Conservation (phyloP, 495 filamentous ascomycete species). For the Lindgomyces ingoldianus region DNA sequence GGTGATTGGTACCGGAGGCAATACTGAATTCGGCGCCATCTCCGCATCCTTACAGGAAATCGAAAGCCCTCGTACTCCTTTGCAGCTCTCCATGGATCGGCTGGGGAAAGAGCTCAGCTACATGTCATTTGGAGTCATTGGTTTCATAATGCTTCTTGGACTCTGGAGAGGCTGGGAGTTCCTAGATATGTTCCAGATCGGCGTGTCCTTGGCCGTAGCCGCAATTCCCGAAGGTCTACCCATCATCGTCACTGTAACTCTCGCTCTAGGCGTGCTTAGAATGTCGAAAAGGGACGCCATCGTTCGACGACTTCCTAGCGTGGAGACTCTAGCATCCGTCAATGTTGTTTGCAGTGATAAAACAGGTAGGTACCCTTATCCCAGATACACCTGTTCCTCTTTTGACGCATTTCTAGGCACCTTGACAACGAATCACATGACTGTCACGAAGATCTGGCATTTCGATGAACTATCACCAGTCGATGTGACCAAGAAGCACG, state of each 20-base stretch:
- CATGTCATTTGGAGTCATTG: slow-evolving; percentile 94
- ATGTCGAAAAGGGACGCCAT: slow-evolving; percentile 95
- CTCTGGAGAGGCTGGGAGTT: slow-evolving; percentile 84
- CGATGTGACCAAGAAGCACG: slow-evolving; percentile 71
- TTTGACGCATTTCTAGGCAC: slow-evolving; percentile 59
- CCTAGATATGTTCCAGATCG: slow-evolving; percentile 96
- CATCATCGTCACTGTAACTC: slow-evolving; percentile 95
- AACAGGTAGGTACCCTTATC: slow-evolving; percentile 57
- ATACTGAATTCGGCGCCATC: slow-evolving; percentile 96
- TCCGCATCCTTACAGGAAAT: slow-evolving; percentile 89
- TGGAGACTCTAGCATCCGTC: slow-evolving; percentile 96
- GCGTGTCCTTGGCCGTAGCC: slow-evolving; percentile 92
- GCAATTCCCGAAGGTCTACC: slow-evolving; percentile 96
- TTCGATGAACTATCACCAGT: slow-evolving; percentile 71
- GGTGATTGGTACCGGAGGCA: slow-evolving; percentile 87
- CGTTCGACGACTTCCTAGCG: slow-evolving; percentile 90
- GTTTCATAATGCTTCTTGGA: slow-evolving; percentile 83
- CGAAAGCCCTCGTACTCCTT: slow-evolving; percentile 87
- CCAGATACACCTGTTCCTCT: neutral
- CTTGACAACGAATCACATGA: slow-evolving; percentile 97
- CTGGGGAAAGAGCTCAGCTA: slow-evolving; percentile 92
- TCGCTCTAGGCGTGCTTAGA: slow-evolving; percentile 88
- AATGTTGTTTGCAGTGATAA: slow-evolving; percentile 99
- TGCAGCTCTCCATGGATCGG: slow-evolving; percentile 96
- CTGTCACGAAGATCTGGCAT: slow-evolving; percentile 94